Base-by-base conservation (phyloP, 2,329 filamentous ascomycete species). In the Talaromyces funiculosus region DNA sequence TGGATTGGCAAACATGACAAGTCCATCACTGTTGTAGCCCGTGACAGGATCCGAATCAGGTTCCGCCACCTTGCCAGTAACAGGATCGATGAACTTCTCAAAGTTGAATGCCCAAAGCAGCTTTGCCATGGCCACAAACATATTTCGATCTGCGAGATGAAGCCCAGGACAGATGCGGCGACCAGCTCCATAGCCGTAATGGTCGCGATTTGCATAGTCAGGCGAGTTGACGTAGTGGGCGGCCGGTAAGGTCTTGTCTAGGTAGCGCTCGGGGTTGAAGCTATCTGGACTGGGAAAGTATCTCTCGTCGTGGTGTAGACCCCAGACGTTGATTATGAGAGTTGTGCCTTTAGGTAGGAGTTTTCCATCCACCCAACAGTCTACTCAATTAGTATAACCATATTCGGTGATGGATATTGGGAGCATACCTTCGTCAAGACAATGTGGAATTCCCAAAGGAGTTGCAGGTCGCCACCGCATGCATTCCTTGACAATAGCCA, bases 381-480 rank as follows among this genome's bases (percentile, higher is more conserved):
- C 77, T 69, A 73, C n/a, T n/a, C 29, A 20, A 29, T 55, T 9
- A 8, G n/a, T 6, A 31, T 68, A 10, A 75, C 2, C 22, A 29
- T 10, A 35, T 4, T 49, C 18, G n/a, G 40, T 14, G 2, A 18
- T 1, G 24, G 26, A 37, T 9, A 40, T 20, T 3, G 38, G 22
- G 29, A 45, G 7, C 24, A 22, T 18, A 64, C 68, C 68, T 67
- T 70, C 64, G 10, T 62, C 61, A 3, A 76, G 70, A 0, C 72
- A 72, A 63, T 84, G 82, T 1, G 82, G 81, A 62, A 81, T 77
- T n/a, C 77, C 77, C n/a, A 82, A 77, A 45, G 81, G 79, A 10
- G 78, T 77, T 0, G 83, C 78, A 0, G 82, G 81, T 3, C 82
- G 74, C 81, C 82, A 85, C 3, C 83, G 75, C n/a, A 84, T 69